Base-by-base conservation (phyloP, 768 basidiomycete genomes). In the Auricularia sp. region DNA sequence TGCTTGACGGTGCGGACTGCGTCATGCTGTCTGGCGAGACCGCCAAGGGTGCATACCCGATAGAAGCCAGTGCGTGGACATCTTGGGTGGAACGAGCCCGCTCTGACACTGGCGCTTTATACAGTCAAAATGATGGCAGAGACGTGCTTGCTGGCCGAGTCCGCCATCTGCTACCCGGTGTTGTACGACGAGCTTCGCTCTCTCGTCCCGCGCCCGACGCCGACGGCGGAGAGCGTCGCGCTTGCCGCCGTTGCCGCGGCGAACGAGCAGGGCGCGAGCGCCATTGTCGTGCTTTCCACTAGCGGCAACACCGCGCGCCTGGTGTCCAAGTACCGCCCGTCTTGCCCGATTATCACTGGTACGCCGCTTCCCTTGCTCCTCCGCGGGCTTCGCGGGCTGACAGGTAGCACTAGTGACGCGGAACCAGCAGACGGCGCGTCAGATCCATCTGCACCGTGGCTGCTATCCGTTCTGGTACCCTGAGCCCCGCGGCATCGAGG, bases 1-100 rank as follows among this genome's bases (percentile, higher is more conserved):
- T 99, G 65, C 87, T 99, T 61, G 97, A 99, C 74, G 97, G 97
- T 66, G 87, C 97, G 54, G 97, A 99, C 80, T 98, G 97, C 77
- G 97, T 99, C 76, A 99, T 99, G 97, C 80, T 99, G 75, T 98
- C 96, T 24, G 97, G 97, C 66, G 97, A 99, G 80, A 99, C 97
- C 65, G 97, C 97, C 66, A 99, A 98, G 82, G 97, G 97, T 67
- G 79, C 83, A 68, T 99, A 99, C 77, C 97, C 97, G 63, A 85
- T 98, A 73, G 87, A 96, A 76, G 95, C 97, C 62, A 94, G 93
- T 89, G 72, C 36, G 86, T 75, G 16, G 51, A 21, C 33, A 34
- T 47, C 44, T 44, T 1, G 65, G 54, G n/a, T 65, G 63, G 33
- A 24, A 18, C 29, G 8, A 1, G 37, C 16, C 14, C 45, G 68